Evolutionary conservation across 2,329 filamentous ascomycete species (phyloP), one percentile per base, ranked within the genome.

Genomic region (Colletotrichum cordylinicola): DNA sequence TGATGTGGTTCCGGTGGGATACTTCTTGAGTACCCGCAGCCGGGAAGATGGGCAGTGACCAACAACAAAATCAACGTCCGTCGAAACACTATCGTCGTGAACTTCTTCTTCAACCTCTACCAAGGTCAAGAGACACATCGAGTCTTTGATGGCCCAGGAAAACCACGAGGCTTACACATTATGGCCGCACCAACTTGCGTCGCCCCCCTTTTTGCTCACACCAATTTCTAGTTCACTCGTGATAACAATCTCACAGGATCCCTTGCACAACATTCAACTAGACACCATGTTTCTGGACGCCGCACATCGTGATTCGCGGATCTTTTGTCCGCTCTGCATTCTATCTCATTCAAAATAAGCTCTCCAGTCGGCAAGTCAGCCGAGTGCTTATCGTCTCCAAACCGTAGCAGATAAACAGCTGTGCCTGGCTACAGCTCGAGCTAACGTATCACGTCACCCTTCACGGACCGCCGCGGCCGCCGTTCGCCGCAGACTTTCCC

Each of bases 41-140:
- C 3, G n/a, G n/a, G 10, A 24, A 8, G n/a, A 21, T 52, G 43
- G 43, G 43, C 43, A 21, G 0, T 21, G 43, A 21, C 43, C 43
- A 52, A 52, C 6, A 21, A 52, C n/a, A 52, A 52, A 52, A 52
- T 21, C 43, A 52, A 52, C 43, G 10, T 52, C 43, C 2, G 0
- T 48, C 6, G 43, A 52, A 8, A 52, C n/a, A 52, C 1, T 13
- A 13, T 4, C 0, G n/a, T 21, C 0, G n/a, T 3, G 43, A 13
- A 21, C n/a, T 52, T 21, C 15, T 8, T 16, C 37, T 39, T 8
- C 37, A 39, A 39, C 1, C 7, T 39, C 37, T 39, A 4, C 16
- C 7, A 8, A 18, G 16, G 7, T 15, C 37, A 39, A 39, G 37
- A 39, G 8, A 18, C 16, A 39, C 16, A 39, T 18, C 37, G 3